Evolutionary conservation across 352 stramenopile species (phyloP).

Genomic region (Phytophthora chlamydospora): DNA sequence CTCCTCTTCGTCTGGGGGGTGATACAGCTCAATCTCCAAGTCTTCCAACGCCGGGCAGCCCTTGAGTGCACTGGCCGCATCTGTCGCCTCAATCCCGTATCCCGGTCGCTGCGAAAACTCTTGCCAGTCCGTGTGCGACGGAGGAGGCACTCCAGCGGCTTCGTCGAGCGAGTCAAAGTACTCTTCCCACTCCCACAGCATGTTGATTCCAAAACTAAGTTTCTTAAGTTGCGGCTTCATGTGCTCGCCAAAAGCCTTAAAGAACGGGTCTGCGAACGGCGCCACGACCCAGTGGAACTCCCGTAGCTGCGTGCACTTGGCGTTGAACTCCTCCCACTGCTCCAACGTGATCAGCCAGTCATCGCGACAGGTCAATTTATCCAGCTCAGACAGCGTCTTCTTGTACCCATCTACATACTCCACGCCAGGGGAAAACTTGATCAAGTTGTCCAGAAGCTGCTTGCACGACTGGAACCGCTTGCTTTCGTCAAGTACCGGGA

Average conservation of each 20-base stretch:
- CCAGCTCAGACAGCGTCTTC: conserved; percentile 36
- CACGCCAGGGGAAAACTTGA: conserved; percentile 34
- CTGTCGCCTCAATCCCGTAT: conserved; percentile 33
- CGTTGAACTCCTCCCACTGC: conserved; percentile 46
- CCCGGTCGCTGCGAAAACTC: conserved; percentile 10
- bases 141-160: conserved; percentile 3
- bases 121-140: background rate
- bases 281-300: conserved; percentile 51
- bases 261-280: conserved; percentile 48
- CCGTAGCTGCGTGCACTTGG: conserved; percentile 36
- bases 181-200: conserved; percentile 46
- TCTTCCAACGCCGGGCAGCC: conserved; percentile 44
- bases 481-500: conserved; percentile 23
- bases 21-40: conserved; percentile 46
- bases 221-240: conserved; percentile 40
- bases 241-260: conserved; percentile 42
- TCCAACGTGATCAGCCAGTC: conserved; percentile 33
- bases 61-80: conserved; percentile 35
- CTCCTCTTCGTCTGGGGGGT: conserved; percentile 32
- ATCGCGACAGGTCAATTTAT: conserved; percentile 39
- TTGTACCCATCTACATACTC: conserved; percentile 50
- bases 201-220: conserved; percentile 43
- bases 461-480: conserved; percentile 25
- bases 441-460: conserved; percentile 35
- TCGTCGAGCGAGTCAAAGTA: conserved; percentile 39